Conservation (phyloP, 208 protist species). For the Wallacemonas rigidus region DNA sequence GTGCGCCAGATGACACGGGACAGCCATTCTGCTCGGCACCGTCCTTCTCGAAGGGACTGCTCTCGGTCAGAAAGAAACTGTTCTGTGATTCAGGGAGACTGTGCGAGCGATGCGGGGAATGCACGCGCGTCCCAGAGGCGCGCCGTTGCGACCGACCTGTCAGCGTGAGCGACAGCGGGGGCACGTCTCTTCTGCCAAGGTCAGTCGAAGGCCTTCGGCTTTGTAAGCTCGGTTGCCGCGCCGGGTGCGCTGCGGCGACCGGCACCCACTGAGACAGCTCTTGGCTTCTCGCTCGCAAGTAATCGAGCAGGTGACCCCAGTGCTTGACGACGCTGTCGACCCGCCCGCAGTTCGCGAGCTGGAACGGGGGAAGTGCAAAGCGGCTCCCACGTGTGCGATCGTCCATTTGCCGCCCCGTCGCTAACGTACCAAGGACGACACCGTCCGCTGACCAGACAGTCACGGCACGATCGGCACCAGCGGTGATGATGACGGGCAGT, state of each 20-base stretch:
- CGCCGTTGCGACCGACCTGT: conserved; percentile 1
- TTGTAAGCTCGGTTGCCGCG: too few relatives aligned
- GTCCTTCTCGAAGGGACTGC: background rate
- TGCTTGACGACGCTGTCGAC: conserved; percentile 2
- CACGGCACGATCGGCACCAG: conserved; percentile 28
- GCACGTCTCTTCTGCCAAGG: background rate
- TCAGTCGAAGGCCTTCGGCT: background rate
- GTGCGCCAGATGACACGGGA: background rate
- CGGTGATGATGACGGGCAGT: conserved; percentile 41
- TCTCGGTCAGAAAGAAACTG: conserved; percentile 16
- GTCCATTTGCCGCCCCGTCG: conserved; percentile 49
- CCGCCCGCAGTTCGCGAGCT: conserved; percentile 3
- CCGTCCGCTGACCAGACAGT: conserved; percentile 53
- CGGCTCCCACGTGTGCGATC: conserved; percentile 32
- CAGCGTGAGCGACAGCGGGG: conserved; percentile 14
- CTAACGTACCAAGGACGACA: conserved; percentile 37
- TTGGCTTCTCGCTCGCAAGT: conserved; percentile 21
- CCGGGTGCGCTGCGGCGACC: background rate
- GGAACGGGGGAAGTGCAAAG: conserved; percentile 38
- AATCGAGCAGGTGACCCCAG: conserved; percentile 30
- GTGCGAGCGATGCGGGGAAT: background rate
- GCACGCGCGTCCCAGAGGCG: background rate
- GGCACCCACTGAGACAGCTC: background rate
- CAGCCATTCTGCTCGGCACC: background rate
- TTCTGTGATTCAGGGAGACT: conserved; percentile 13